Evolutionary conservation across 2,329 filamentous ascomycete species (phyloP), one percentile per base, ranked within the genome.

Genomic region (Neocucurbitaria cava): DNA sequence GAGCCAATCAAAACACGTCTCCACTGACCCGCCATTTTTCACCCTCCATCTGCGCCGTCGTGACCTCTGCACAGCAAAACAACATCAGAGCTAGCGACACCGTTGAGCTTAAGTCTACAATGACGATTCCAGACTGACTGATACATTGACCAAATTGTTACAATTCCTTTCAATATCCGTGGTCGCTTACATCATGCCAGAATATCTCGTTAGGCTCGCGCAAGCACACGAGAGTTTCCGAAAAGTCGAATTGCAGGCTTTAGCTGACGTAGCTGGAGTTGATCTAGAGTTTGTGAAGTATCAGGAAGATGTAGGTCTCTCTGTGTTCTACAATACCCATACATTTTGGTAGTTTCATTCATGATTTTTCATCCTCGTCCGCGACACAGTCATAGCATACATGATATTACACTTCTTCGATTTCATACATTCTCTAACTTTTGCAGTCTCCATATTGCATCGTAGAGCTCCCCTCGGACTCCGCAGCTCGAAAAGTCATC

Each of bases 181-280:
- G 15, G 8, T 8, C 13, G 10, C 33, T 20, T 24, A 48, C 39
- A 56, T 33, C 28, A 76, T 76, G 73, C 71, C 71, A 86, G 86
- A 96, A 58, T 98, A 91, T 71, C 83, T 99, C 56, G 87, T 99
- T 61, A 90, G 94, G 66, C 92, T 98, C 73, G 89, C 89, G 40
- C 95, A 98, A 76, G 82, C 85, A 54, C 93, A 98, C 75, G 92
- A 97, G 79, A 89, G 86, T n/a, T 99, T 99, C 73, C 89, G 94
- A 35, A 82, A 87, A 51, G 86, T 93, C 3, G 95, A 99, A 76
- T 84, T 96, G 13, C 81, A 94, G 69, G 88, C 95, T 21, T 81
- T 99, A 18, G 92, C 92, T 3, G 79, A 86, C 9, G 73, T 94
- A 5, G 84, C 87, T 51, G 82, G 82, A 9, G 79, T 95, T 31